A percentile compares a stretch with the other conserved stretches of the same genome.
phyloP scores from a whole-genome alignment of 257 asterid genomes.

The Solanum tarijense region DNA sequence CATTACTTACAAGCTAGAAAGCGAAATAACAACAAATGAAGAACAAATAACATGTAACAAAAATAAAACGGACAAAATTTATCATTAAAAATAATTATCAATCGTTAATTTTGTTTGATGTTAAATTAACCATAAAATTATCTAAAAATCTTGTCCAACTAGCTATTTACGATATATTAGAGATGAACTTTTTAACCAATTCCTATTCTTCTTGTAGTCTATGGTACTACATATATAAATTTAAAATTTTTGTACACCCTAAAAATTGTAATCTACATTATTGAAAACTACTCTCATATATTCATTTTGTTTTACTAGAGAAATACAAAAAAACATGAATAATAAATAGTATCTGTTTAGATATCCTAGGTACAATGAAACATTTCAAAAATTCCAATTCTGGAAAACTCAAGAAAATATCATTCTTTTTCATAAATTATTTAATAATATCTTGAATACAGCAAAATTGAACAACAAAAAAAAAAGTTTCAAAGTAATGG shows the following conservation, averaged over 20 bases:
- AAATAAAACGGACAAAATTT: not conserved
- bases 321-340: not conserved
- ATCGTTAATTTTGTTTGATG: no score
- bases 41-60: not conserved
- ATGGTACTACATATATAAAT: not conserved
- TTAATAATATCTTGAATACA: not conserved
- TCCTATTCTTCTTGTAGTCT: not conserved
- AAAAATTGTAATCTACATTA: not conserved
- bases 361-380: not conserved
- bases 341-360: not conserved
- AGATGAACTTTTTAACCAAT: not conserved
- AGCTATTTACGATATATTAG: not conserved
- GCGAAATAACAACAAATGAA: not conserved
- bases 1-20: not conserved
- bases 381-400: not conserved
- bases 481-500: not conserved
- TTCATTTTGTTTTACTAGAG: not conserved
- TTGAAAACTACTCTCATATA: not conserved
- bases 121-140: not conserved
- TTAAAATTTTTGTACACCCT: not conserved
- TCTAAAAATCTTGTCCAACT: not conserved
- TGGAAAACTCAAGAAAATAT: not conserved
- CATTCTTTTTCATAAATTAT: not conserved
- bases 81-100: not conserved
- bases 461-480: not conserved